Base-by-base conservation (phyloP, 1,284 basidiomycete species). In the Boletus sp. region DNA sequence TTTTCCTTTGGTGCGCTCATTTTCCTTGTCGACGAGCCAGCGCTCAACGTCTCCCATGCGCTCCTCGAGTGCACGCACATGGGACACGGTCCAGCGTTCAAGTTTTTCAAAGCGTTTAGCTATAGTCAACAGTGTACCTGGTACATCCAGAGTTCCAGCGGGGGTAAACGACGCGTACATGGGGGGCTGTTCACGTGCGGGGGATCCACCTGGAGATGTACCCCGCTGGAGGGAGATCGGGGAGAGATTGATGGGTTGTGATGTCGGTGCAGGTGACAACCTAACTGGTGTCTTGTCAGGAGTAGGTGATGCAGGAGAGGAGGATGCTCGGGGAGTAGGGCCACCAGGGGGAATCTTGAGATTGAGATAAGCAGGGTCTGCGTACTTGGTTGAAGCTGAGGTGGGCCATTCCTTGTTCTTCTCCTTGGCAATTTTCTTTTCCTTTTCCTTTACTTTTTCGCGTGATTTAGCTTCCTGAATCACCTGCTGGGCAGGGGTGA, bases 41-140 rank as follows among this genome's bases (percentile, higher is more conserved):
- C 80, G 75, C 61, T 90, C 87, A 17, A 90, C 88, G 48, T 90
- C 88, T 53, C 82, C 80, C 86, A 90, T 90, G 26, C 87, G 77
- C 20, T 90, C 88, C 57, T 90, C 87, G 13, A 90, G 68, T 0
- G 88, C 87, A 42, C 88, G 81, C 2, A 88, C 86, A 57, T 90
- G 87, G 5, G 83, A 79, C 1, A 90, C 85, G 0, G 85, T 83
- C 87, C 87, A 90, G 53, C 83, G 83, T 61, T 90, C 87, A n/a
- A 90, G 74, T 60, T 91, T 91, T 64, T 91, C 88, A 51, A 91
- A 90, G 45, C 64, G 63, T 41, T 60, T 69, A 7, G 63, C 63
- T 30, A 65, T 46, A 1, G 49, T 46, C 8, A 90, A 68, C 2
- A 91, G 68, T 0, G 88, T 89, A 2, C 76, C 80, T 12, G 81